Percentiles rank a stretch among this genome's conserved stretches.
Conservation (phyloP, 331 rosid species). For the Malus hybrid region DNA sequence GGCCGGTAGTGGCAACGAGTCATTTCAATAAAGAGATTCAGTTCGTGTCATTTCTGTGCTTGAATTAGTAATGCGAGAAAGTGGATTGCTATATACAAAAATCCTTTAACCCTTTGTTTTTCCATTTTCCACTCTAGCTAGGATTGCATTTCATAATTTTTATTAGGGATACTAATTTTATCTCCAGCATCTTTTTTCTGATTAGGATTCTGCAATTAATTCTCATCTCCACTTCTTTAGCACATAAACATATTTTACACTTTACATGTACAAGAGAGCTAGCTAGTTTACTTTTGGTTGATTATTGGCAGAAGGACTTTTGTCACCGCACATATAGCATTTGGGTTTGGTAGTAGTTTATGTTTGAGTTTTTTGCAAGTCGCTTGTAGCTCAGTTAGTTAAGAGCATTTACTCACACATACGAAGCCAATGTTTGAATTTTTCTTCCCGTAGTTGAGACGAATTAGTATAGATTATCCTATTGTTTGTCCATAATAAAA, state of each 20-base stretch:
- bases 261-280: background rate
- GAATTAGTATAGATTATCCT: too few relatives aligned
- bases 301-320: background rate
- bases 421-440: too few relatives aligned
- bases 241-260: background rate
- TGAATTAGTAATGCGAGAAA: constrained; percentile 3
- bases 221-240: background rate
- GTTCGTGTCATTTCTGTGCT: constrained; percentile 9
- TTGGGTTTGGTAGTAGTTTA: background rate
- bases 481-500: too few relatives aligned
- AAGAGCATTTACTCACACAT: too few relatives aligned
- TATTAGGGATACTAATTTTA: background rate
- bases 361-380: background rate
- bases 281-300: background rate
- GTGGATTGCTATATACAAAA: constrained; percentile 15
- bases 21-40: constrained; percentile 37
- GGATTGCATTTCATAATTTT: background rate
- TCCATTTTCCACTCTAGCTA: background rate
- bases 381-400: too few relatives aligned
- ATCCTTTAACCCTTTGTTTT: background rate
- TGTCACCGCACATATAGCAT: background rate
- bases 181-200: background rate
- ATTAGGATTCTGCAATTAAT: background rate
- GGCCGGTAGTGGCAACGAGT: constrained; percentile 26
- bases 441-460: too few relatives aligned